Evolutionary conservation across 371 early-diverging fungal species (phyloP).

Genomic region (Lichtheimia ornata): DNA sequence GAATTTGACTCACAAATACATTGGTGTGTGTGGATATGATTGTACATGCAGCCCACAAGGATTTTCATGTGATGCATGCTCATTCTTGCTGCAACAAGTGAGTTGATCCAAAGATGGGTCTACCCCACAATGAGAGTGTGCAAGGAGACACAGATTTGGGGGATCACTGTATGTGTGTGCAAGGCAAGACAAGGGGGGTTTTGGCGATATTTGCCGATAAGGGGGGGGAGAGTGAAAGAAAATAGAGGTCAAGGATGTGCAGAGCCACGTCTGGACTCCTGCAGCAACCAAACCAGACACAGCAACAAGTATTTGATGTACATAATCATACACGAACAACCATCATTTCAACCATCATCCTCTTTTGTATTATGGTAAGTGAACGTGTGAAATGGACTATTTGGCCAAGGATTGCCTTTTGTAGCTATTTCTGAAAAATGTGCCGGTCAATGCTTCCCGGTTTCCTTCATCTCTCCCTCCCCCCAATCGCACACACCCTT

Average conservation of each 20-base stretch:
- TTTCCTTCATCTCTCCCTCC: background rate
- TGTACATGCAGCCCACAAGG: too few relatives aligned
- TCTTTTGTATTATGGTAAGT: slow-evolving; percentile 4
- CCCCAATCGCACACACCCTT: slow-evolving; percentile 4
- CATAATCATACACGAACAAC: slow-evolving; percentile 3
- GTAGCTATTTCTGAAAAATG: slow-evolving; percentile 7
- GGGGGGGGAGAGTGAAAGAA: slow-evolving; percentile 7
- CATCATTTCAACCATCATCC: background rate
- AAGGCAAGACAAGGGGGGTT: slow-evolving; percentile 1
- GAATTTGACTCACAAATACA: too few relatives aligned
- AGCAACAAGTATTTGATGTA: slow-evolving; percentile 3
- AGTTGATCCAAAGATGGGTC: slow-evolving; percentile 5
- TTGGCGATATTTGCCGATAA: slow-evolving; percentile 18
- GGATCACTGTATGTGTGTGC: too few relatives aligned
- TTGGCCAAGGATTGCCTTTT: slow-evolving; percentile 20
- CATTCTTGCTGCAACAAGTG: too few relatives aligned
- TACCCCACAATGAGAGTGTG: slow-evolving; percentile 22
- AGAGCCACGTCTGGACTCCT: slow-evolving; percentile 3
- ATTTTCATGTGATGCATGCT: too few relatives aligned
- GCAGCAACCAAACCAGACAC: background rate
- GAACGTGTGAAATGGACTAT: slow-evolving; percentile 17
- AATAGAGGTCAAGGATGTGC: background rate
- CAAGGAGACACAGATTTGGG: too few relatives aligned
- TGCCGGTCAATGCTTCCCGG: slow-evolving; percentile 7
- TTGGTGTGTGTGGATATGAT: too few relatives aligned